phyloP scores from a whole-genome alignment of 108 stramenopile genomes.

The Craspedostauros australis region DNA sequence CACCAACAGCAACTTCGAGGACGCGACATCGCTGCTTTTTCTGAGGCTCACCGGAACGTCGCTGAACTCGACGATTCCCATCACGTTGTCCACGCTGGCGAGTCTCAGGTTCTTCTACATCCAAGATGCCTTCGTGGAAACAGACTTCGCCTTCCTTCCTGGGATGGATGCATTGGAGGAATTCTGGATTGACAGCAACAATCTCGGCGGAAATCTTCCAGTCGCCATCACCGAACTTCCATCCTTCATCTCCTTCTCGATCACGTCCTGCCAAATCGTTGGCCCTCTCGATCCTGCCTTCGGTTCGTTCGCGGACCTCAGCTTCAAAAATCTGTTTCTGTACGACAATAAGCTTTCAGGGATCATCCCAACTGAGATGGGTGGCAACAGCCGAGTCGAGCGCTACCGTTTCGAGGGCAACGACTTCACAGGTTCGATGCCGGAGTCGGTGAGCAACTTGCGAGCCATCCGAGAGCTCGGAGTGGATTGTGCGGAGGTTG shows the following conservation, averaged over 20 bases:
- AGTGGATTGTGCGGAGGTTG: slow-evolving; percentile 8
- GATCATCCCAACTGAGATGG: slow-evolving; percentile 5
- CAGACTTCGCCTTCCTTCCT: too few relatives aligned
- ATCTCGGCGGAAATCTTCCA: not conserved
- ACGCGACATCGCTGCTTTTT: slow-evolving; percentile 1
- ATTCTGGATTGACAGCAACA: not conserved
- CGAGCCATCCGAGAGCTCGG: slow-evolving; percentile 18
- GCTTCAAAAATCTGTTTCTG: slow-evolving; percentile 10
- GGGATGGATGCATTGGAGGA: too few relatives aligned
- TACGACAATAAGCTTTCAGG: slow-evolving; percentile 19
- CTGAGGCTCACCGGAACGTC: slow-evolving; percentile 25
- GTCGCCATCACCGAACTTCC: not conserved
- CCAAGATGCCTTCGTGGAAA: slow-evolving; percentile 20
- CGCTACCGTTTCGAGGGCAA: slow-evolving; percentile 11
- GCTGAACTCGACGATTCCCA: slow-evolving; percentile 30
- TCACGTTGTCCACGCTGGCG: slow-evolving; percentile 17
- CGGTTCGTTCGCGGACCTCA: too few relatives aligned
- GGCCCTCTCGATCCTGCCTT: too few relatives aligned
- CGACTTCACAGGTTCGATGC: slow-evolving; percentile 13
- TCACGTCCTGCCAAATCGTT: too few relatives aligned
- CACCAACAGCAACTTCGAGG: slow-evolving; percentile 10
- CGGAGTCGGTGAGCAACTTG: slow-evolving; percentile 7
- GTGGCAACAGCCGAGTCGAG: not conserved
- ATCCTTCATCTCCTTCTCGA: too few relatives aligned
- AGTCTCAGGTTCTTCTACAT: slow-evolving; percentile 26